A percentile compares a stretch with the other conserved stretches of the same genome.
Conservation (phyloP, 2,329 filamentous ascomycete genomes). For the Ophiostoma australiae region DNA sequence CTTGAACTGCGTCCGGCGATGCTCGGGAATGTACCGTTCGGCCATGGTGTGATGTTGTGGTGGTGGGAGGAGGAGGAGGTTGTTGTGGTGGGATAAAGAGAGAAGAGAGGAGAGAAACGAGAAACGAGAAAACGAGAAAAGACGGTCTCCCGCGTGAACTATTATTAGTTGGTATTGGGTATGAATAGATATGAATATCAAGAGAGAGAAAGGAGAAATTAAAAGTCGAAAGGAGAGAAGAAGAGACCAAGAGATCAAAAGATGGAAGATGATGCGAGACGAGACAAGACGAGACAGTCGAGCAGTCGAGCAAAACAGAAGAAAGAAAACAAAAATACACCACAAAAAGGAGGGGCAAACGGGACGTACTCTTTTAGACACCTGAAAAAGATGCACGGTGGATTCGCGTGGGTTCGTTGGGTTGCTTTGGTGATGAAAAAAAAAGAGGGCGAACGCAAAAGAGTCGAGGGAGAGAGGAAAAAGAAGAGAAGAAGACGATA, state of each 20-base stretch:
- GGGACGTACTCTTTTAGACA: slow-evolving; percentile 17
- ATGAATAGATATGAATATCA: neutral
- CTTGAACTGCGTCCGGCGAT: slow-evolving; percentile 99
- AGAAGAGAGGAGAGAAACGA: neutral
- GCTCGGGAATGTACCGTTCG: slow-evolving; percentile 98
- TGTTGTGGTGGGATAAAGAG: neutral
- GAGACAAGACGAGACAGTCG: neutral
- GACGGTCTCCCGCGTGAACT: neutral
- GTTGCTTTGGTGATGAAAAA: slow-evolving; percentile 27
- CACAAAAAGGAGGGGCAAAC: neutral
- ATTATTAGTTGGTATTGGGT: slow-evolving; percentile 13
- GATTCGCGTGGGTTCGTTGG: slow-evolving; percentile 19
- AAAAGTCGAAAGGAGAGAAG: neutral
- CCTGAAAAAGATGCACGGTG: slow-evolving; percentile 11
- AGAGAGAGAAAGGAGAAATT: neutral
- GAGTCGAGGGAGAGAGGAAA: neutral
- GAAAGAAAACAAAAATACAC: slow-evolving; percentile 16
- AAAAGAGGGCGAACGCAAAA: neutral
- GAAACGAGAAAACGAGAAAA: slow-evolving; percentile 1
- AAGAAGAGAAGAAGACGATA: slow-evolving; percentile 3
- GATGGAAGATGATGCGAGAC: neutral
- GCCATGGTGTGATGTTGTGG: slow-evolving; percentile 62
- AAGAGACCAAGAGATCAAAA: neutral
- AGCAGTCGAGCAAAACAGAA: neutral
- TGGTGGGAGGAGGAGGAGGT: slow-evolving; percentile 1